Conservation (phyloP, 257 asterid genomes). For the Coffea canephora region DNA sequence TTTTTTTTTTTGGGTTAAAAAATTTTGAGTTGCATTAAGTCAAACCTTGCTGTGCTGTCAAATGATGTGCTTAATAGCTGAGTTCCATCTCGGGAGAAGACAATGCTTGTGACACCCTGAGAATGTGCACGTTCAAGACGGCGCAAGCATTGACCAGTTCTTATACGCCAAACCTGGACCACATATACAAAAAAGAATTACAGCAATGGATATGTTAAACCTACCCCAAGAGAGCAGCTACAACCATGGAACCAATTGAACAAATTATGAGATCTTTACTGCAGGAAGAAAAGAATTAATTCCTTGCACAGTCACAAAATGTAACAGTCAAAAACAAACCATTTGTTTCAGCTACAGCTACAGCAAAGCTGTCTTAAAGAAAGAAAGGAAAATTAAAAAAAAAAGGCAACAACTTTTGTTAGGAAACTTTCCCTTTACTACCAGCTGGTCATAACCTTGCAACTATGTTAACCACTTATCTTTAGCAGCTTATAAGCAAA, state of each 20-base stretch:
- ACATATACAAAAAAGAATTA: neutral
- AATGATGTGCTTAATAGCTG: conserved; percentile 90
- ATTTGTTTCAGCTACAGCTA: neutral
- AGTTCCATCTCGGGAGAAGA: conserved; percentile 91
- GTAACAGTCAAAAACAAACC: neutral
- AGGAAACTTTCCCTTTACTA: neutral
- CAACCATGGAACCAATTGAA: neutral
- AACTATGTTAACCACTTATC: neutral
- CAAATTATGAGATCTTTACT: neutral
- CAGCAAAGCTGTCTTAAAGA: neutral
- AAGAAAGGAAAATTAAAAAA: neutral
- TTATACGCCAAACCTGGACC: conserved; percentile 88
- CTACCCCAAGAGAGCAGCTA: neutral
- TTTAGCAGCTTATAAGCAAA: neutral
- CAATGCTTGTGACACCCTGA: conserved; percentile 90
- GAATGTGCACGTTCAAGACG: conserved; percentile 96
- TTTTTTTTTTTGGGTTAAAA: neutral
- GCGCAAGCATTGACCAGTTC: conserved; percentile 96
- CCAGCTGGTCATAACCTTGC: too few species aligned
- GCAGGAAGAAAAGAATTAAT: neutral
- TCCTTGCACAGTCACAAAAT: neutral
- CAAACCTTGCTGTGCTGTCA: conserved; percentile 93
- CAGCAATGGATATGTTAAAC: neutral
- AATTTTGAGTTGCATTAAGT: conserved; percentile 1
- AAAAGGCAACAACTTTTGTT: neutral